Evolutionary conservation across 2,329 filamentous ascomycete species (phyloP), one percentile per base, ranked within the genome.

Genomic region (Aspergillus arachidicola): DNA sequence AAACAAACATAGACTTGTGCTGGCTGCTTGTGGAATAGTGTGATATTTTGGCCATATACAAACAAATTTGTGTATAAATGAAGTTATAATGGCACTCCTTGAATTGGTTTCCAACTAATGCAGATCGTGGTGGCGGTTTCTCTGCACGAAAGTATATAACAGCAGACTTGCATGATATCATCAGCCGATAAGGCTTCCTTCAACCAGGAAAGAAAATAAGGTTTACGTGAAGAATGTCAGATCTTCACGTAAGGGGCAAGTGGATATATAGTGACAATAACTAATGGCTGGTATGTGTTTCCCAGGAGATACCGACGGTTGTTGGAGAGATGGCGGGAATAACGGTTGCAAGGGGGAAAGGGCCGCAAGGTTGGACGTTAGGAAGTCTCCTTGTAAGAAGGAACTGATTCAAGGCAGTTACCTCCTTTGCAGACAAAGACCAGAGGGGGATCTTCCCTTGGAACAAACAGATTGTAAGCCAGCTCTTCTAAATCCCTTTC

Each of bases 211-310:
- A 19, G 12, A 41, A n/a, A 28, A 46, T 6, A 48, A 26, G 16
- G 21, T 48, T 46, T 14, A 10, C 21, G 5, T 26, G 21, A 48
- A 26, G 21, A 48, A 48, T 26, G 16, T 14, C 19, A 19, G 48
- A 51, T 10, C 19, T 6, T 32, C 48, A 32, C 32, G 48, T 34
- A 51, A 51, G 28, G 48, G 28, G 28, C 19, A 11, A 10, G n/a
- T 26, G 10, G 28, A 36, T 38, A 21, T 21, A n/a, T 46, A 36
- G 32, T 34, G n/a, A 34, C 16, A 41, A 16, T 21, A 16, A 23
- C 28, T 3, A 41, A 58, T 58, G 57, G 57, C 57, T 58, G 43
- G 57, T 26, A 43, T 45, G 32, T 48, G 57, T 58, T 58, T 58
- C 57, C 43, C 11, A 30, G 57, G 57, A 50, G 57, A 58, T 51